Conservation (phyloP, 768 basidiomycete genomes). For the Boletus edulis region DNA sequence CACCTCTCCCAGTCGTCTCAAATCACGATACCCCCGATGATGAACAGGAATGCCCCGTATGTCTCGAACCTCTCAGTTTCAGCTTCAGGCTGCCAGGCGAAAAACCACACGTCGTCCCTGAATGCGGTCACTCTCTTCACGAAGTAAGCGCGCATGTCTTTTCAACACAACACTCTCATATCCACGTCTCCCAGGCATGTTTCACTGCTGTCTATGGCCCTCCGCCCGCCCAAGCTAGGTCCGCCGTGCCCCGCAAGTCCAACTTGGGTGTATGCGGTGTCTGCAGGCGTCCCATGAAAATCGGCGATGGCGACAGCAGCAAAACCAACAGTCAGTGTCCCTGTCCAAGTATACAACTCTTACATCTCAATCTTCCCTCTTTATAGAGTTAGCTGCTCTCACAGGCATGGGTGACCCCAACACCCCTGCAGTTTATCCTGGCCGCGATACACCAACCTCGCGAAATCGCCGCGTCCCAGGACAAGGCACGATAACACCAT, state of each 20-base stretch:
- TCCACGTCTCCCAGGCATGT: constrained; percentile 64
- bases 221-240: constrained; percentile 56
- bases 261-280: constrained; percentile 96
- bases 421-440: constrained; percentile 58
- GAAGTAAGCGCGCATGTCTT: constrained; percentile 48
- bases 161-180: not conserved
- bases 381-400: constrained; percentile 85
- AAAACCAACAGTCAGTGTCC: constrained; percentile 79
- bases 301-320: constrained; percentile 82
- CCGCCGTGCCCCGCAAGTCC: constrained; percentile 60
- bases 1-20: constrained; percentile 73
- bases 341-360: not conserved
- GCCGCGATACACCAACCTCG: constrained; percentile 52
- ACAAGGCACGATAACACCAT: constrained; percentile 30
- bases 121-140: constrained; percentile 98
- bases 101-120: constrained; percentile 95
- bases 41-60: constrained; percentile 94
- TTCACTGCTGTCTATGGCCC: constrained; percentile 97
- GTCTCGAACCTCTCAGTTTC: constrained; percentile 91
- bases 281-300: constrained; percentile 94
- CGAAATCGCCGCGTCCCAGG: constrained; percentile 28
- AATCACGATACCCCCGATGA: constrained; percentile 61
- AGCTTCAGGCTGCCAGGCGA: constrained; percentile 93
- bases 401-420: constrained; percentile 81
- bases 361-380: constrained; percentile 7